A percentile compares a stretch with the other conserved stretches of the same genome.
These are phyloP conservation scores for Fusarium subglutinans DNA, from an alignment of 2,329 filamentous ascomycete species.

Conservation along the genomic window DNA sequence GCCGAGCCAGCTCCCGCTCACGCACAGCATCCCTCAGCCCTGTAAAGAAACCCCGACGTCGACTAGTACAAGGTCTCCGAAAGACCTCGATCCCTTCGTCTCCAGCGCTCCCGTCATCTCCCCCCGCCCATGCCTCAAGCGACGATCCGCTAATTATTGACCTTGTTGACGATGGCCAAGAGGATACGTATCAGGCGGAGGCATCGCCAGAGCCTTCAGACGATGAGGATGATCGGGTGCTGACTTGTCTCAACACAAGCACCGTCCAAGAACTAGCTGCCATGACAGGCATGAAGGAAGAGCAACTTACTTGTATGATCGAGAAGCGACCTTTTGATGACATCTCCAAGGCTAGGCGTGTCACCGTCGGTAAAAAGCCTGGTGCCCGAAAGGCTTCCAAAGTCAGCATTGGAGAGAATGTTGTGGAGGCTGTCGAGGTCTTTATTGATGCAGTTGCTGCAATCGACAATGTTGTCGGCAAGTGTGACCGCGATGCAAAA, in stretches of 20 bases:
- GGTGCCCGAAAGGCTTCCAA: constrained; percentile 58
- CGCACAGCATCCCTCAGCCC: constrained; percentile 42
- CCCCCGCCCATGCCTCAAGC: constrained; percentile 43
- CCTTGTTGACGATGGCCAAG: constrained; percentile 53
- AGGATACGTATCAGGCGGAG: constrained; percentile 54
- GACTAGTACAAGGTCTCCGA: constrained; percentile 51
- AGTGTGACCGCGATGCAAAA: constrained; percentile 78
- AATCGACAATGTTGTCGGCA: constrained; percentile 81
- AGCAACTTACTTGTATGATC: constrained; percentile 74
- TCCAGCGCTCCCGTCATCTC: constrained; percentile 30
- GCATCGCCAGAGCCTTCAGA: constrained; percentile 41
- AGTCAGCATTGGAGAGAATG: constrained; percentile 61
- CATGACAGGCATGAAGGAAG: constrained; percentile 78
- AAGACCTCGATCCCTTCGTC: constrained; percentile 37
- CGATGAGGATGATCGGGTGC: constrained; percentile 59
- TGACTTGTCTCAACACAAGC: constrained; percentile 86
- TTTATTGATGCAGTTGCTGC: constrained; percentile 84
- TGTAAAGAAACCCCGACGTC: constrained; percentile 46
- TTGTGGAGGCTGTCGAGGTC: constrained; percentile 65
- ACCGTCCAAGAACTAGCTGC: constrained; percentile 80
- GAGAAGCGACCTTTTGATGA: constrained; percentile 77
- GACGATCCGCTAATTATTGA: constrained; percentile 49
- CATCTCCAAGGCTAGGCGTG: constrained; percentile 71
- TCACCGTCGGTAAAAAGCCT: constrained; percentile 64
- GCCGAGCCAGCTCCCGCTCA: constrained; percentile 20